Base-by-base conservation (phyloP, 1,284 basidiomycete species). In the Leccinum angustisporum region DNA sequence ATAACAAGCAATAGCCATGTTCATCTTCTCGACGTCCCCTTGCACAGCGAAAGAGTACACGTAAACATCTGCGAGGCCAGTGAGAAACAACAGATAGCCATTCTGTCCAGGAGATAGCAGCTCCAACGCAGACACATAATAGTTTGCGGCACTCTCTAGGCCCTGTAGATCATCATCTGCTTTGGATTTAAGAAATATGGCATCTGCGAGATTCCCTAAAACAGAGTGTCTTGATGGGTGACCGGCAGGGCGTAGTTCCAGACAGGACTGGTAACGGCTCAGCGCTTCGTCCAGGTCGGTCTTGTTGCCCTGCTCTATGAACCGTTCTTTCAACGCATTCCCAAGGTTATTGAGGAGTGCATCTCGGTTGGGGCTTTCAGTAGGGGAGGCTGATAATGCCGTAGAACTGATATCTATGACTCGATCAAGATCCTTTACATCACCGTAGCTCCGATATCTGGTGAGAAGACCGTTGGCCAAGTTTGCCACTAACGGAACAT, bases 261-360 rank as follows among this genome's bases (percentile, higher is more conserved):
- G 61, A 40, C 67, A 69, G 27, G 65, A 61, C 33, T 68, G 65
- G 56, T 58, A 68, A 33, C 60, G 52, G 4, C 5, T 27, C 34
- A 72, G 30, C 1, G 70, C 70, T 5, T 54, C 21, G 8, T 74
- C 63, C 21, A 72, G 59, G 57, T 72, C 72, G 2, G 21, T 16
- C 46, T 54, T 65, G 13, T 68, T 53, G 51, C 70, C 65, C 21
- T 25, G 59, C 18, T 58, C 59, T 25, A 34, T n/a, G 36, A 68
- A 72, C 38, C 70, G 68, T 34, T 63, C 58, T 2, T 36, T 58
- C 27, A 72, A 43, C 7, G 72, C 65, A 40, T 5, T 58, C 14
- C 61, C 70, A 52, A 65, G 61, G 54, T 69, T 70, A 50, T 69
- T 69, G 31, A 75, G 58, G 5, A 73, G 58, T 2, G 38, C 18